A percentile compares a stretch with the other conserved stretches of the same genome.
These are phyloP conservation scores for Saprolegnia diclina DNA, from an alignment of 352 stramenopile species.

Conservation along the genomic window DNA sequence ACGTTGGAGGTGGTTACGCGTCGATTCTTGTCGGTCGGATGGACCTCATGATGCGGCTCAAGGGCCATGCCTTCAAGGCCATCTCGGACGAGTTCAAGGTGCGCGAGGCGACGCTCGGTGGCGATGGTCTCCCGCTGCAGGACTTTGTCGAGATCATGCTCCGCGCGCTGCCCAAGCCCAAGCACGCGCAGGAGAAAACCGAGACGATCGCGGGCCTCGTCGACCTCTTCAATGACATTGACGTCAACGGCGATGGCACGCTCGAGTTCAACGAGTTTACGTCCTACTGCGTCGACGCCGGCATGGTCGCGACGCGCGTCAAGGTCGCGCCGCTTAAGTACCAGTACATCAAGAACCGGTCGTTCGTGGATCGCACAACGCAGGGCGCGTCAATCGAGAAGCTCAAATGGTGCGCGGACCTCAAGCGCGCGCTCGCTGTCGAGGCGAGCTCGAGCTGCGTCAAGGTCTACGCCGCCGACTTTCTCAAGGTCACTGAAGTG, in stretches of 20 bases:
- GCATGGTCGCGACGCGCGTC: conserved; percentile 62
- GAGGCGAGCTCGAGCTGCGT: conserved; percentile 59
- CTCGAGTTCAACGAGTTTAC: conserved; percentile 87
- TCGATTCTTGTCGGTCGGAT: conserved; percentile 30
- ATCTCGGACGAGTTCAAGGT: conserved; percentile 74
- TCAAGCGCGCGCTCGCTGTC: conserved; percentile 55
- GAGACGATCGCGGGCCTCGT: conserved; percentile 54
- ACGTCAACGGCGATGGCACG: conserved; percentile 79
- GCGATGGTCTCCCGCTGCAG: conserved; percentile 46
- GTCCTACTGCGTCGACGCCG: conserved; percentile 79
- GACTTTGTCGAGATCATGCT: conserved; percentile 82
- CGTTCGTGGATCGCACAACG: conserved; percentile 52
- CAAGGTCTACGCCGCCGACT: conserved; percentile 51
- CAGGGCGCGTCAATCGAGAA: conserved; percentile 57
- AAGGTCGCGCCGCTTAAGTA: conserved; percentile 53
- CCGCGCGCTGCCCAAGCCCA: conserved; percentile 42
- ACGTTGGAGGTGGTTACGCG: no score
- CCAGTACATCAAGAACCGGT: conserved; percentile 55
- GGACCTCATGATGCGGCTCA: conserved; percentile 80
- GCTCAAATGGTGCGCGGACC: conserved; percentile 60
- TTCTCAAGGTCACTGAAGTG: conserved; percentile 13
- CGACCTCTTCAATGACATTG: conserved; percentile 81
- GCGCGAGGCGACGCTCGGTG: conserved; percentile 50
- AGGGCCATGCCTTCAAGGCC: conserved; percentile 62
- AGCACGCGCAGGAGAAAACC: conserved; percentile 41